Base-by-base conservation (phyloP, 1,284 basidiomycete species). In the Trichosporon sp. region DNA sequence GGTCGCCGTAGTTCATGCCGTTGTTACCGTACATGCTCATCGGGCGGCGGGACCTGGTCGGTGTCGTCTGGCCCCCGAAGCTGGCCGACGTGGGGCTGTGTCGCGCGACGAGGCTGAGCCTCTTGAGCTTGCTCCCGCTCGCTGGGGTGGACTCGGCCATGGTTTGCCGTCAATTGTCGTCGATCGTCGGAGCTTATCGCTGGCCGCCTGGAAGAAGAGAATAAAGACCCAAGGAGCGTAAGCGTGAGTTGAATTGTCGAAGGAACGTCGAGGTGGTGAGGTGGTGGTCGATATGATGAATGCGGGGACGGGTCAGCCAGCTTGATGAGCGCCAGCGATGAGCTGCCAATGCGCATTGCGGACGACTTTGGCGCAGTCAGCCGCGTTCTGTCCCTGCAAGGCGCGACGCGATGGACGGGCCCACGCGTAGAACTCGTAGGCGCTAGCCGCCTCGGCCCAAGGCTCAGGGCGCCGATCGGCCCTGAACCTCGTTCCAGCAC, bases 21-120 rank as follows among this genome's bases (percentile, higher is more conserved):
- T 40, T 40, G 38, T 10, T 4, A 16, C 51, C 51, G 21, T 54
- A 54, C 51, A 54, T 54, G 51, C 51, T 54, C 51, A 54, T 54
- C 2, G 51, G 51, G 16, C 51, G n/a, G 19, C 19, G 6, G 16
- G 16, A 6, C 19, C 19, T 19, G 1, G 51, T 26, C 19, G 43
- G 43, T n/a, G 43, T 46, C 16, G 43, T 46, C 43, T 46, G 43
- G 14, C 43, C 43, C 14, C n/a, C 43, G 16, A 46, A 46, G 16
- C 10, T 6, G 5, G 43, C 5, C 10, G 43, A 8, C 43, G 43
- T 46, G 14, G 43, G 43, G 5, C 16, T n/a, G 43, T 46, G 43
- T 46, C 43, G 43, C 16, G 43, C 43, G 43, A 46, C 43, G 16
- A 46, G 43, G 43, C 43, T 46, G 2, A 46, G 43, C 43, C 43